Conservation (phyloP, 202 grass and related monocot genomes). For the Eragrostis tef region DNA sequence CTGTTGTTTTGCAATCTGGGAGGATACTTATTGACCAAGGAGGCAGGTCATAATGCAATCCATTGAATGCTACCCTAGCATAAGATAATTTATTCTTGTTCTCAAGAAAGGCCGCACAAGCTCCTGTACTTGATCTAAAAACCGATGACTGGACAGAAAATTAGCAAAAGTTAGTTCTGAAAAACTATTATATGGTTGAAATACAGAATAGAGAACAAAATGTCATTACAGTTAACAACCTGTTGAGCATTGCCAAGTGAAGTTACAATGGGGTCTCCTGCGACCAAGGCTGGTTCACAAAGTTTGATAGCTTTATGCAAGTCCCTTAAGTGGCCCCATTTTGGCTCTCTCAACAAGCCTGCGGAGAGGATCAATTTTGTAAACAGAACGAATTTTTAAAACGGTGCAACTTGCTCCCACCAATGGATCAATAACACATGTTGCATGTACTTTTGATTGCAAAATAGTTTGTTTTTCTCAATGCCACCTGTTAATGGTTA, state of each 20-base stretch:
- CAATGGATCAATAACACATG: conserved; percentile 9
- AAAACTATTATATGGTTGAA: conserved; percentile 31
- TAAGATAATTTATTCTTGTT: conserved; percentile 81
- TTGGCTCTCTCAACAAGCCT: conserved; percentile 96
- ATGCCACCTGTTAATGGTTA: neutral
- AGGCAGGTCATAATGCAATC: conserved; percentile 85
- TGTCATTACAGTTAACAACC: conserved; percentile 44
- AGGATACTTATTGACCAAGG: conserved; percentile 99
- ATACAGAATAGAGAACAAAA: conserved; percentile 28
- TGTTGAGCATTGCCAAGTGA: conserved; percentile 80
- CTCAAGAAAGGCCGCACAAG: conserved; percentile 89
- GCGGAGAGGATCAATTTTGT: conserved; percentile 28
- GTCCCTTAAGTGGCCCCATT: conserved; percentile 96
- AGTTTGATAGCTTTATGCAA: conserved; percentile 94
- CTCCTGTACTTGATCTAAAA: conserved; percentile 72
- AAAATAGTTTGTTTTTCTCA: neutral
- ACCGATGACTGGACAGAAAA: conserved; percentile 69
- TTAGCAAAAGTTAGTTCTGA: conserved; percentile 48
- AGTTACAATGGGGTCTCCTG: conserved; percentile 75
- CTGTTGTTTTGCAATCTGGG: conserved; percentile 92
- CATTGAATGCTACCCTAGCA: conserved; percentile 80
- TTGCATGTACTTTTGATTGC: conserved; percentile 10
- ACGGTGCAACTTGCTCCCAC: neutral
- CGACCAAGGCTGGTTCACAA: conserved; percentile 82
- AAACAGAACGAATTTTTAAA: neutral